These are phyloP conservation scores for Ceratonia siliqua DNA, from an alignment of 306 rosid species.

Conservation along the genomic window DNA sequence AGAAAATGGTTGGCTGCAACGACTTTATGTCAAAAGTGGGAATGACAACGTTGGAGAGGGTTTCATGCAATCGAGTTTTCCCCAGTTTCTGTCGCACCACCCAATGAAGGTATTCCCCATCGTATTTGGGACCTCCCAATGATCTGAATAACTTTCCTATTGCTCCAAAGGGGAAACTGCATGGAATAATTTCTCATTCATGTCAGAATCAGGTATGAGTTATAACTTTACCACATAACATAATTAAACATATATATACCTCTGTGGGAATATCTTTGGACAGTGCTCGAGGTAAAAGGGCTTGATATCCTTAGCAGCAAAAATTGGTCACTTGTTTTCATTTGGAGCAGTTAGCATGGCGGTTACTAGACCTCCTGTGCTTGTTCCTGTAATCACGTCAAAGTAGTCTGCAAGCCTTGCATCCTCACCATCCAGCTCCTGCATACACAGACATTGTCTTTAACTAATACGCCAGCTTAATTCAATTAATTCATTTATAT, in stretches of 20 bases:
- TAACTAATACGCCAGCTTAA: no score
- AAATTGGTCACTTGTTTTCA: slow-evolving; percentile 53
- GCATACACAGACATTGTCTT: no score
- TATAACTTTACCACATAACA: no score
- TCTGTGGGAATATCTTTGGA: slow-evolving; percentile 61
- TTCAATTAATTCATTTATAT: no score
- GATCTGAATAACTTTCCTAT: slow-evolving; percentile 35
- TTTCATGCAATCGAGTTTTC: slow-evolving; percentile 51
- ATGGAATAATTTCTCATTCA: no score
- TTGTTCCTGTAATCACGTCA: slow-evolving; percentile 74
- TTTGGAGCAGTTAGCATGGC: slow-evolving; percentile 70
- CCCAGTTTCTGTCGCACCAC: slow-evolving; percentile 60
- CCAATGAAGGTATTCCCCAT: slow-evolving; percentile 64
- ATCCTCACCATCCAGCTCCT: slow-evolving; percentile 68
- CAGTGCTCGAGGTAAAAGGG: slow-evolving; percentile 54
- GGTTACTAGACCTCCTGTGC: slow-evolving; percentile 71
- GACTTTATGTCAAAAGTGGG: slow-evolving; percentile 63
- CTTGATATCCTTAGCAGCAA: slow-evolving; percentile 62
- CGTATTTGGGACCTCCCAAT: slow-evolving; percentile 72
- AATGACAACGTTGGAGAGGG: slow-evolving; percentile 68
- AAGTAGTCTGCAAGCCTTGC: slow-evolving; percentile 78
- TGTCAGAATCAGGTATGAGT: no score
- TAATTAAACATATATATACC: no score
- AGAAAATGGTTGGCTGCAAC: slow-evolving; percentile 63
- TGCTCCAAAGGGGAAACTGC: no score